Evolutionary conservation across 208 protist genomes (phyloP).

Genomic region (Leishmania tropica): DNA sequence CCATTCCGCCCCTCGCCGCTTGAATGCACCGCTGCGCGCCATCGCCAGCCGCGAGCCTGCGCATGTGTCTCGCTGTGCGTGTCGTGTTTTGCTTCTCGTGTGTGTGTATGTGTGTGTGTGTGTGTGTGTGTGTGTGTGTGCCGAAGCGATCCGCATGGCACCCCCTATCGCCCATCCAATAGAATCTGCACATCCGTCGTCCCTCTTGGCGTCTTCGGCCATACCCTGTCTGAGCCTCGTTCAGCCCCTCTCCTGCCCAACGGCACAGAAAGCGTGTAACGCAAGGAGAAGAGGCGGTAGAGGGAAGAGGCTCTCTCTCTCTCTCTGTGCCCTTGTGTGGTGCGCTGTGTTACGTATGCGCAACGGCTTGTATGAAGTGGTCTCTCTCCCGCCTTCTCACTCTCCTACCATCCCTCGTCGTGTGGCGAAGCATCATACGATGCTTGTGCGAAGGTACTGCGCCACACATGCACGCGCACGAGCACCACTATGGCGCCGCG

Average conservation of each 20-base stretch:
- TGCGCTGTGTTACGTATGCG: too few species aligned
- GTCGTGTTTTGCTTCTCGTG: neutral
- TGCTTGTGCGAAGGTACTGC: neutral
- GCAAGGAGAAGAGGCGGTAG: too few species aligned
- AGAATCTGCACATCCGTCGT: neutral
- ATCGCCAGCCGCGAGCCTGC: neutral
- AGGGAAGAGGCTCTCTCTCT: too few species aligned
- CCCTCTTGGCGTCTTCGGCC: neutral
- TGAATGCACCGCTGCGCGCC: neutral
- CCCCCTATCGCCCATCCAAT: neutral
- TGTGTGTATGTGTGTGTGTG: too few species aligned
- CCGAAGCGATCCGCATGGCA: neutral
- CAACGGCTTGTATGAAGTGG: too few species aligned
- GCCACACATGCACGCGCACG: neutral
- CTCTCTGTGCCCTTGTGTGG: too few species aligned
- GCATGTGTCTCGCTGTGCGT: neutral
- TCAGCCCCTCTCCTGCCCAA: neutral
- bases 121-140: too few species aligned
- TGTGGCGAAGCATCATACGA: neutral
- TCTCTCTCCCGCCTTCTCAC: neutral
- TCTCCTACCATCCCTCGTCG: neutral
- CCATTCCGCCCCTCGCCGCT: neutral
- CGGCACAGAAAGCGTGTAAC: neutral
- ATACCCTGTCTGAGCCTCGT: neutral
- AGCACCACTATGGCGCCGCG: neutral